Base-by-base conservation (phyloP, 306 rosid genomes). In the Cucumis melo region DNA sequence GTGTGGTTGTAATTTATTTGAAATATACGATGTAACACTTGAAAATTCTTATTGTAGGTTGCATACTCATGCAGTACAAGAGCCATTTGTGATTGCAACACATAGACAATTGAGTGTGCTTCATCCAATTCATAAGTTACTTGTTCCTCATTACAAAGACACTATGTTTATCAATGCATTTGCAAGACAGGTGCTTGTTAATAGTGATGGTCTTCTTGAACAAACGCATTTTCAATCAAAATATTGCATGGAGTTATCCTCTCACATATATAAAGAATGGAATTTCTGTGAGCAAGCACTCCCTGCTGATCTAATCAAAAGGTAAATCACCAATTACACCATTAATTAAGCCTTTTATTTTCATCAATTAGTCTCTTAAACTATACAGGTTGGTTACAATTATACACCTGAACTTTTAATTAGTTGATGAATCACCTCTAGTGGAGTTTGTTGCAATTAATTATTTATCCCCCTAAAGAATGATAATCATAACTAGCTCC, bases 131-230 rank as follows among this genome's bases (percentile, higher is more conserved):
- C 41, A 91, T 62, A 93, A 91, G 77, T 86, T 93, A 19, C 65
- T 91, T 66, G 86, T 86, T 59, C 97, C 96, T 64, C 98, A 90
- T 79, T 91, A 86, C 55, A 90, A 88, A 8, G 98, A 91, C 80
- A 91, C 97, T 54, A 88, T 93, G 97, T 87, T 88, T 63, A 86
- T 91, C 48, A 91, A 93, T 17, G 94, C 94, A n/a, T 68, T 89
- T 2, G 94, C 92, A 0, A 59, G 93, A n/a, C 92, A 90, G 85
- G 75, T 81, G 75, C 91, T 93, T 60, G 83, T 86, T 72, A 91
- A 86, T 59, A 93, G 86, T 0, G 89, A 90, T n/a, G 98, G 98
- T 6, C 5, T 90, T 15, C 50, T 91, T 4, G 98, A 93, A 87
- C 0, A 32, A 2, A 88, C 92, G 0, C 90, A 87, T 58, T 93